These are phyloP conservation scores for Bryoerythrophyllum caledonicum DNA, from an alignment of 225 moss, liverwort and hornwort genomes.

Conservation along the genomic window DNA sequence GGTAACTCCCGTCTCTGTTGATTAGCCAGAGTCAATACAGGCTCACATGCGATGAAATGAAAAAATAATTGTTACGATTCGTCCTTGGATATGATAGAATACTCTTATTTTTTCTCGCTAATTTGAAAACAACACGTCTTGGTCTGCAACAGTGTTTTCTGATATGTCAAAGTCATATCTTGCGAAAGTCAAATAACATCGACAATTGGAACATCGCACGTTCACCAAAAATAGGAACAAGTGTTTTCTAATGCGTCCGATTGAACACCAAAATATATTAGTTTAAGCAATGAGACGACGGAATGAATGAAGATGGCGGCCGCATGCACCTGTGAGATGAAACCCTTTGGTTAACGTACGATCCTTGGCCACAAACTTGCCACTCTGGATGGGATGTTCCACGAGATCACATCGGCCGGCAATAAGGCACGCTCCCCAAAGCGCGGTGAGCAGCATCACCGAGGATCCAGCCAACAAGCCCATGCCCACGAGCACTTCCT, in stretches of 20 bases:
- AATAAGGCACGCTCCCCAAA: constrained; percentile 85
- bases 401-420: constrained; percentile 82
- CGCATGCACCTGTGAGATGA: constrained; percentile 50
- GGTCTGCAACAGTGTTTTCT: background rate
- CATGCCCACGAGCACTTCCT: constrained; percentile 93
- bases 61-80: too few relatives aligned
- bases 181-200: background rate
- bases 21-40: background rate
- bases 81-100: background rate
- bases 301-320: background rate
- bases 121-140: background rate
- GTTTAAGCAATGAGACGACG: too few relatives aligned
- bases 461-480: constrained; percentile 90
- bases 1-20: constrained; percentile 81
- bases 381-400: background rate
- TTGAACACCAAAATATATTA: background rate
- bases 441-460: constrained; percentile 80
- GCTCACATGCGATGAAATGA: background rate
- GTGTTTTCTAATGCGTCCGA: background rate
- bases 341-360: constrained; percentile 58
- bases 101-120: background rate
- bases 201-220: too few relatives aligned
- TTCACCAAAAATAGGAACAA: background rate
- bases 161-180: background rate
- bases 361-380: constrained; percentile 66